Conservation (phyloP, 2,329 filamentous ascomycete species). For the Pleurostoma richardsiae region DNA sequence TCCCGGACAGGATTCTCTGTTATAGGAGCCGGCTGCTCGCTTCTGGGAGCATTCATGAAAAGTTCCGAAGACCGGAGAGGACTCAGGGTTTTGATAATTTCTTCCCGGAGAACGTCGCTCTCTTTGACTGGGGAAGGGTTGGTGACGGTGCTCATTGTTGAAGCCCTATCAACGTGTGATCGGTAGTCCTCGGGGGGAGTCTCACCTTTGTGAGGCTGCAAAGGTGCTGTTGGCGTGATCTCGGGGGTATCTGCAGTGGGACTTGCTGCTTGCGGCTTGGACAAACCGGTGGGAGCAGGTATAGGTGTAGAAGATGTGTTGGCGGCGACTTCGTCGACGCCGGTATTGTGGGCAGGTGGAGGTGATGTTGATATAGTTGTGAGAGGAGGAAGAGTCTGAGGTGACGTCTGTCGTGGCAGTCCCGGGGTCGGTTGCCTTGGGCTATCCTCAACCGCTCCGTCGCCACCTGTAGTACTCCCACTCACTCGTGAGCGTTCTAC, state of each 20-base stretch:
- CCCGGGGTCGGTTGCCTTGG: no score
- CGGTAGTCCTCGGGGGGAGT: slow-evolving; percentile 27
- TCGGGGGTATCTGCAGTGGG: slow-evolving; percentile 16
- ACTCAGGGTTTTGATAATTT: slow-evolving; percentile 67
- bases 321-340: neutral
- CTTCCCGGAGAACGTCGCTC: slow-evolving; percentile 66
- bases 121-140: slow-evolving; percentile 56
- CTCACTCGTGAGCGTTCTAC: no score
- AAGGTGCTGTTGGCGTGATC: slow-evolving; percentile 36
- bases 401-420: neutral
- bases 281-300: neutral
- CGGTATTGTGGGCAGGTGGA: no score
- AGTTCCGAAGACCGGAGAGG: slow-evolving; percentile 30
- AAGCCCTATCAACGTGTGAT: slow-evolving; percentile 28
- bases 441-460: no score
- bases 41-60: neutral
- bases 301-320: neutral
- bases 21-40: slow-evolving; percentile 4
- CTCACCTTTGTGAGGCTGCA: slow-evolving; percentile 34
- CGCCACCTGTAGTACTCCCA: no score
- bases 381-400: slow-evolving; percentile 3
- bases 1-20: slow-evolving; percentile 31
- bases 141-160: slow-evolving; percentile 42
- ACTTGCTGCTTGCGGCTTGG: slow-evolving; percentile 12
- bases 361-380: neutral